Evolutionary conservation across 148 eudicot genomes (phyloP).

Genomic region (Rhododendron ferrugineum): DNA sequence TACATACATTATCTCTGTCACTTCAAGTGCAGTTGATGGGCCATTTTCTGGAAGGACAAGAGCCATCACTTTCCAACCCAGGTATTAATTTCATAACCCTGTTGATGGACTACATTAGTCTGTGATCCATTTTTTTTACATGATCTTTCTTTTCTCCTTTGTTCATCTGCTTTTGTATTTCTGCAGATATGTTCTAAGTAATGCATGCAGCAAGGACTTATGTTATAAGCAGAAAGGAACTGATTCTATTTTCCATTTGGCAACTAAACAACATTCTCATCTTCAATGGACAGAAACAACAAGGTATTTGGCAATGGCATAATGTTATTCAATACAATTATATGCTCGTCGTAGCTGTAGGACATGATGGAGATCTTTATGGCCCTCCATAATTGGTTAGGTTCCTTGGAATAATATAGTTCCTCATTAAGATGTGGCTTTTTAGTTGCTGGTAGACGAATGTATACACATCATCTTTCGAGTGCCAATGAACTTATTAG

Average conservation of each 20-base stretch:
- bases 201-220: constrained; percentile 78
- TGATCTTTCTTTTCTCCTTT: constrained; percentile 1
- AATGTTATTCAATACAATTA: not conserved
- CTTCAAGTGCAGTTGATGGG: constrained; percentile 64
- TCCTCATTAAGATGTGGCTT: not conserved
- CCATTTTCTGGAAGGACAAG: constrained; percentile 84
- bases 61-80: constrained; percentile 84
- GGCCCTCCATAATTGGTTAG: not conserved
- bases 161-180: constrained; percentile 4
- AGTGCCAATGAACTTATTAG: not conserved
- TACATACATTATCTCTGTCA: constrained; percentile 74
- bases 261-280: constrained; percentile 67
- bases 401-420: not conserved
- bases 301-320: constrained; percentile 37
- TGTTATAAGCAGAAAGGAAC: constrained; percentile 91
- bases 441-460: not conserved
- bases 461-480: not conserved
- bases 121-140: constrained; percentile 3
- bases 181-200: constrained; percentile 79
- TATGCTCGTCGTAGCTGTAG: not conserved
- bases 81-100: constrained; percentile 33
- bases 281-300: constrained; percentile 77
- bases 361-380: not conserved
- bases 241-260: constrained; percentile 49
- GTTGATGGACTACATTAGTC: not conserved